Percentiles rank a stretch among this genome's conserved stretches.
phyloP scores from a whole-genome alignment of 2,329 filamentous ascomycete species.

The Chalaropsis thielavioides region DNA sequence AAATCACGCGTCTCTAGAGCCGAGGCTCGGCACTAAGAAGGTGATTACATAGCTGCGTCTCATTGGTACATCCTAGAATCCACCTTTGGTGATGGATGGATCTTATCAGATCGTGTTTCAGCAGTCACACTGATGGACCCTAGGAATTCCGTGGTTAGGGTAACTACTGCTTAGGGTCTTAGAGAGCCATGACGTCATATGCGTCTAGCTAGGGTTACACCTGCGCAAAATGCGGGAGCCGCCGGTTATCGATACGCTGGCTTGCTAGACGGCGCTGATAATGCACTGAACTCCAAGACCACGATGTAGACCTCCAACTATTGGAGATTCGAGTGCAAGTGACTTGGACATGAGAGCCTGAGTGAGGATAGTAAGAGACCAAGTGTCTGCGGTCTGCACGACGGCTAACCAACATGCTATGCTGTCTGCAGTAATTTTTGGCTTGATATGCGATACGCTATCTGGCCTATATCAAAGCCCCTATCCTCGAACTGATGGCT shows the following conservation, averaged over 20 bases:
- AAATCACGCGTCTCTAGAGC: not conserved
- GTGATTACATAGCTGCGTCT: not conserved
- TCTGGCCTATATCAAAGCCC: not conserved
- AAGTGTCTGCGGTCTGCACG: too few species aligned
- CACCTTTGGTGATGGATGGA: not conserved
- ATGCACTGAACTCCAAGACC: too few species aligned
- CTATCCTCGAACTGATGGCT: not conserved
- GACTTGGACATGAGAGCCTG: too few species aligned
- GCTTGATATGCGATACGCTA: not conserved
- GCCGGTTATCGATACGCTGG: not conserved
- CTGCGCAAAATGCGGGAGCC: not conserved
- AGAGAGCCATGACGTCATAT: not conserved
- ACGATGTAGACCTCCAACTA: too few species aligned
- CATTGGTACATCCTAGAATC: not conserved
- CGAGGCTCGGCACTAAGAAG: not conserved
- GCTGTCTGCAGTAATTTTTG: too few species aligned
- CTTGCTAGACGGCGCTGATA: too few species aligned
- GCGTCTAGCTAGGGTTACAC: not conserved
- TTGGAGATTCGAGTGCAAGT: too few species aligned
- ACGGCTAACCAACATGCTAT: too few species aligned
- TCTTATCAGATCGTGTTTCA: not conserved
- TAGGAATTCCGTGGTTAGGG: not conserved
- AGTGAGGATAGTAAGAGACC: too few species aligned
- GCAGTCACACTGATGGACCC: not conserved
- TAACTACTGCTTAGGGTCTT: not conserved